Evolutionary conservation across 176 grass and related monocot genomes (phyloP).

Genomic region (Aegilops sharonensis): DNA sequence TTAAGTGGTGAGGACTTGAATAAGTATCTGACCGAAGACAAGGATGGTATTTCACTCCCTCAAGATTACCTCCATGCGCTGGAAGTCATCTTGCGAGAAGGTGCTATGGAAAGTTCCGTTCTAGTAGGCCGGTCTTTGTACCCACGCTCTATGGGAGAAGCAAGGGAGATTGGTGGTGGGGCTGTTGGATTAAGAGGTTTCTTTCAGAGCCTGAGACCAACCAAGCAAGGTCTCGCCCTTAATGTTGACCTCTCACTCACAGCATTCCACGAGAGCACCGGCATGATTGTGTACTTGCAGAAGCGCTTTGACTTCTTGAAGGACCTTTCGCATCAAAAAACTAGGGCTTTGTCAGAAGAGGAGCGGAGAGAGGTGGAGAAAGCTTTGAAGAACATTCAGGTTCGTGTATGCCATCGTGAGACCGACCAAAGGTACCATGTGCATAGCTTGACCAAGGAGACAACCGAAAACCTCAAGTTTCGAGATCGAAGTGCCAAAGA

Average conservation of each 20-base stretch:
- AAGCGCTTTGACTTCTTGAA: constrained; percentile 76
- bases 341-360: constrained; percentile 58
- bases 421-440: constrained; percentile 82
- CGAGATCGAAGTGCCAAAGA: constrained; percentile 74
- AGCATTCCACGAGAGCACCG: constrained; percentile 75
- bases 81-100: constrained; percentile 75
- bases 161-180: constrained; percentile 73
- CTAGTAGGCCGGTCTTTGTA: constrained; percentile 76
- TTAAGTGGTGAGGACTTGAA: constrained; percentile 65
- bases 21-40: constrained; percentile 61
- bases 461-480: constrained; percentile 78
- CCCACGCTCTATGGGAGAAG: constrained; percentile 55
- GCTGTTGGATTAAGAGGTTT: constrained; percentile 80
- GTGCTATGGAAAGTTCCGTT: constrained; percentile 62
- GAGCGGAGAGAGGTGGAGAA: constrained; percentile 74
- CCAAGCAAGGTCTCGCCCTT: constrained; percentile 87
- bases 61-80: constrained; percentile 81
- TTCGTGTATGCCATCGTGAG: constrained; percentile 87
- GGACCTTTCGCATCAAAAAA: constrained; percentile 61
- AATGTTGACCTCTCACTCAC: constrained; percentile 84
- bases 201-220: constrained; percentile 80
- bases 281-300: constrained; percentile 83
- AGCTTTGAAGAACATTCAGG: constrained; percentile 74
- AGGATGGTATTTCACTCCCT: constrained; percentile 52
- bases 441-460: constrained; percentile 67